These are phyloP conservation scores for Stromatinia cepivora DNA, from an alignment of 2,329 filamentous ascomycete species.

Conservation along the genomic window DNA sequence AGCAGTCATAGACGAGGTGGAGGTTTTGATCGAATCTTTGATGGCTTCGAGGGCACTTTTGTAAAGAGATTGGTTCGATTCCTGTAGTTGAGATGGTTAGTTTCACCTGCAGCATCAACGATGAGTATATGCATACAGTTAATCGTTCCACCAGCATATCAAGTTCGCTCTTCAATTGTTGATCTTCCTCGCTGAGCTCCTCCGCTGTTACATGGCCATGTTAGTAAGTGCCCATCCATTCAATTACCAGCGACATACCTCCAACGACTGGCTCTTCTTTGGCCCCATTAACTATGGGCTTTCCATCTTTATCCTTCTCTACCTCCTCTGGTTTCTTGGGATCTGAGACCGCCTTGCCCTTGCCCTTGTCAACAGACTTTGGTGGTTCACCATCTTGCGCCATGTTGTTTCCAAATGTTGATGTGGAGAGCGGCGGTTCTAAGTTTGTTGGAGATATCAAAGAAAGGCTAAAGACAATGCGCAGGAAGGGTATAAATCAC, in stretches of 20 bases:
- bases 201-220: conserved; percentile 54
- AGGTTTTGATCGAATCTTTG: conserved; percentile 98
- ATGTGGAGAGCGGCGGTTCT: conserved; percentile 20
- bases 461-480: conserved; percentile 20
- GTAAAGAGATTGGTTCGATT: conserved; percentile 83
- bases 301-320: conserved; percentile 68
- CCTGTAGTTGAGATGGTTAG: conserved; percentile 53
- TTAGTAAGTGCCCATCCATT: conserved; percentile 41
- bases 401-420: conserved; percentile 58
- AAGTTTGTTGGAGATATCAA: conserved; percentile 8
- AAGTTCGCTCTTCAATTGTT: conserved; percentile 96
- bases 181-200: conserved; percentile 96
- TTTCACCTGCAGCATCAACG: conserved; percentile 5
- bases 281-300: conserved; percentile 69
- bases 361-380: conserved; percentile 88
- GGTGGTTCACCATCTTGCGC: conserved; percentile 89
- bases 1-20: conserved; percentile 98
- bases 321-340: conserved; percentile 60
- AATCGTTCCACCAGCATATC: conserved; percentile 97
- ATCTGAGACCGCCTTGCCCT: conserved; percentile 77
- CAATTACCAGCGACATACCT: conserved; percentile 39
- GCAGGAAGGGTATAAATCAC: conserved; percentile 14
- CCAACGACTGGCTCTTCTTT: conserved; percentile 62
- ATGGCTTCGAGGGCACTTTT: conserved; percentile 91
- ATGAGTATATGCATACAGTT: conserved; percentile 59